Base-by-base conservation (phyloP, 2,329 filamentous ascomycete genomes). In the Penicillium sp. region DNA sequence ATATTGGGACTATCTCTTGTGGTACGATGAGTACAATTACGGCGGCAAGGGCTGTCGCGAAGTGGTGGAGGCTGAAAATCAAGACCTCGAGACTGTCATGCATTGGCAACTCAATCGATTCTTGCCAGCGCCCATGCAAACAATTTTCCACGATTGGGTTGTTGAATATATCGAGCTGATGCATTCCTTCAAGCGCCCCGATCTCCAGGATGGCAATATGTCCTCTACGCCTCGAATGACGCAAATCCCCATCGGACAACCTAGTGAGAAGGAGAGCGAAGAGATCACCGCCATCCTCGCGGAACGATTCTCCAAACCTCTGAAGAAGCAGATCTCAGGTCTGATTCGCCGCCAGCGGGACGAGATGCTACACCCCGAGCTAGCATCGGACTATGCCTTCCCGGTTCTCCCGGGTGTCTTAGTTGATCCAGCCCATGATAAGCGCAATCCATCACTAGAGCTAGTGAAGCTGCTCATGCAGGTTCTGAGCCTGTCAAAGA, bases 11-110 rank as follows among this genome's bases (percentile, higher is more conserved):
- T 98, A 97, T 68, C 86, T 99, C 0, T 87, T 97, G 4, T 99
- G 95, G 95, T 98, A 98, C 65, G 95, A 99, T 66, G 91, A 97
- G 75, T 97, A 93, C 81, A 99, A 99, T 79, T 98, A 98, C 68
- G 96, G 95, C 54, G 95, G 95, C 59, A 96, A 96, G 69, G 95
- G 90, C 4, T 96, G 91, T 64, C 86, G 88, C 49, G 86, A 95
- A 67, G 90, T 97, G 3, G 82, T 89, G 8, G 87, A 87, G 64
- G 81, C 81, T 10, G 91, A 93, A 66, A 86, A 89, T 45, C 92
- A 97, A 71, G 83, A 85, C 3, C 83, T 98, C 14, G 90, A 97
- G 67, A 95, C 90, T 11, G 86, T 99, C 68, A 98, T 99, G 93
- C 90, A 96, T 75, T 99, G 96, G 96, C 95, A 99, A 73, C 89